Evolutionary conservation across 345 rosid genomes (phyloP).

Genomic region (Dimocarpus longan): DNA sequence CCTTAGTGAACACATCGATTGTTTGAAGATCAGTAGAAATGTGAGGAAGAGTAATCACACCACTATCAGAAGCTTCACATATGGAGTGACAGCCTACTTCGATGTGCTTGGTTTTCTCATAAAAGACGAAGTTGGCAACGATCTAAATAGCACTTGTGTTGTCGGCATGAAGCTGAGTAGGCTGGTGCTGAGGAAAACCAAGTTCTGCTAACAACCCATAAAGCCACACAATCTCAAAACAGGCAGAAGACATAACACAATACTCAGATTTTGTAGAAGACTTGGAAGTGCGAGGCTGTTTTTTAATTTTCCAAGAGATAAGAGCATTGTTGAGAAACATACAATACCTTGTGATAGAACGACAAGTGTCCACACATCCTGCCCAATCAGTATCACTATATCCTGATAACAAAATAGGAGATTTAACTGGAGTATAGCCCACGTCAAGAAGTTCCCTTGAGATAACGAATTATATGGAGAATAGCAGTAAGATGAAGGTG

Average conservation of each 20-base stretch:
- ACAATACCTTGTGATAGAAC: background rate
- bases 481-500: background rate
- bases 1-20: background rate
- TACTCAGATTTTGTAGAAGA: background rate
- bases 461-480: background rate
- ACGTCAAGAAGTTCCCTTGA: background rate
- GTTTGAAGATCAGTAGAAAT: background rate
- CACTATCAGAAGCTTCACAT: background rate
- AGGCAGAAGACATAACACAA: background rate
- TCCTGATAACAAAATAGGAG: no score
- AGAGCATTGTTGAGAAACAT: background rate
- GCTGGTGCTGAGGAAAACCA: no score
- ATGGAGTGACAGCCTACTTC: background rate
- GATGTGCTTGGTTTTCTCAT: background rate
- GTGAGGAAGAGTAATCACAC: background rate
- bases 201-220: background rate
- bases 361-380: slow-evolving; percentile 5
- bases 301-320: background rate
- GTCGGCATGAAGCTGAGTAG: slow-evolving; percentile 19
- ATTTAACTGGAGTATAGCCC: background rate
- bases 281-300: background rate
- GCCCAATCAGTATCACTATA: background rate
- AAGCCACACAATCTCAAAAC: no score
- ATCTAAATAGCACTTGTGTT: slow-evolving; percentile 9
- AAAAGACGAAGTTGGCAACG: background rate